Base-by-base conservation (phyloP, 2,329 filamentous ascomycete genomes). In the Setomelanomma holmii region DNA sequence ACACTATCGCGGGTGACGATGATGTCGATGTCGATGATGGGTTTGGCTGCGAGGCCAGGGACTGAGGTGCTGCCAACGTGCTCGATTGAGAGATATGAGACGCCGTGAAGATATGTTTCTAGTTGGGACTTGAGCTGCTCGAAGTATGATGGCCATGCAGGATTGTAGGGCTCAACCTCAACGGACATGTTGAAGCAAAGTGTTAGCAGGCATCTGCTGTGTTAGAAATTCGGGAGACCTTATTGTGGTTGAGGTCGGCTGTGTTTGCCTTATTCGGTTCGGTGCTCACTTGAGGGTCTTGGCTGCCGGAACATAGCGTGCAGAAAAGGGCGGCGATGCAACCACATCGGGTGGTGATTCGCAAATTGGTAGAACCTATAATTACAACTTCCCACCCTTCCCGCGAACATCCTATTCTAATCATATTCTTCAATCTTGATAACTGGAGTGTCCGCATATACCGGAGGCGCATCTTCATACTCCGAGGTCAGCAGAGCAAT, bases 1-100 rank as follows among this genome's bases (percentile, higher is more conserved):
- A 77, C 42, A 19, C 67, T 54, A 5, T 60, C 53, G 12, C 58
- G 61, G 10, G 56, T 53, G 16, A 70, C 64, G 36, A 75, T 66
- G 27, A 75, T 66, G 45, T 41, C 52, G 19, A 48, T 49, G 40
- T 55, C 71, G 38, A 74, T 63, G 33, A 67, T 65, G 17, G 72
- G 69, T 45, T 72, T 74, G 12, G 70, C 68, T 14, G 60, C 58
- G 4, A 75, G 60, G 17, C 53, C 53, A 0, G 67, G 69, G 12
- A 75, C 62, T 4, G 72, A 71, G 7, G 73, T 75, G 51, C 68
- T 72, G 34, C 71, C 71, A 11, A 75, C 61, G 49, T 75, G 73
- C 49, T 74, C 66, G 53, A 74, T 72, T 36, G 54, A 58, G 7
- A 62, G 12, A 43, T 58, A 47, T 1, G 45, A 10, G 36, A 63